A percentile compares a stretch with the other conserved stretches of the same genome.
phyloP scores from a whole-genome alignment of 2,329 filamentous ascomycete species.

The Botrytis deweyae region DNA sequence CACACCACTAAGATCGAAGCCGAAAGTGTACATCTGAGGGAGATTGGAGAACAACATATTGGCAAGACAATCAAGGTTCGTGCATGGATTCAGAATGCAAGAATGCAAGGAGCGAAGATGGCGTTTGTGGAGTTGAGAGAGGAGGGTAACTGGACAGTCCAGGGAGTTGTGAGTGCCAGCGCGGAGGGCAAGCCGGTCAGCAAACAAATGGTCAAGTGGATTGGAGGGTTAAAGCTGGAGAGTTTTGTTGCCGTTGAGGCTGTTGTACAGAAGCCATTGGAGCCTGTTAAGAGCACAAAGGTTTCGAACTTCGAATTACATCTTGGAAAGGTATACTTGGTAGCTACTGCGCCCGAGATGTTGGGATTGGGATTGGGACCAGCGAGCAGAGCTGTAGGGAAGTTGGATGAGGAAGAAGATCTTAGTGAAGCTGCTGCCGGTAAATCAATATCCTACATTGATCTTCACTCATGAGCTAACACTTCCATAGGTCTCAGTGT shows the following conservation, averaged over 20 bases:
- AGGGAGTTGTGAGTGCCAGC: slow-evolving; percentile 72
- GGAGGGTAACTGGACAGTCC: slow-evolving; percentile 72
- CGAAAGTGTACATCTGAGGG: slow-evolving; percentile 58
- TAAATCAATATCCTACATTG: slow-evolving; percentile 17
- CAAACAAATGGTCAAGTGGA: slow-evolving; percentile 94
- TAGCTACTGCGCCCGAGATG: slow-evolving; percentile 61
- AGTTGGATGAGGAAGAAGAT: slow-evolving; percentile 61
- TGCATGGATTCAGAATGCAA: slow-evolving; percentile 81
- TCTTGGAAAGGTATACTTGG: slow-evolving; percentile 78
- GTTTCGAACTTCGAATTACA: slow-evolving; percentile 83
- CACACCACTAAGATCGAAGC: slow-evolving; percentile 55
- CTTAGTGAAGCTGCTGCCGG: slow-evolving; percentile 47
- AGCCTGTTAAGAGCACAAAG: slow-evolving; percentile 84
- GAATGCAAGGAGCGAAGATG: slow-evolving; percentile 88
- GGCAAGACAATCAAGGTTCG: slow-evolving; percentile 74
- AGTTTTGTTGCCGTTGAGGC: slow-evolving; percentile 82
- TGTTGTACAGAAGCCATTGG: slow-evolving; percentile 74
- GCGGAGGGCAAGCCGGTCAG: slow-evolving; percentile 63
- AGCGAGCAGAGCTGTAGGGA: slow-evolving; percentile 55
- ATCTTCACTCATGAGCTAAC: slow-evolving; percentile 25
- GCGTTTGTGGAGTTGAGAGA: slow-evolving; percentile 83
- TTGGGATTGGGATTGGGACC: slow-evolving; percentile 58
- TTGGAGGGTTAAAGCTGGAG: slow-evolving; percentile 71
- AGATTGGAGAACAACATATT: slow-evolving; percentile 62
- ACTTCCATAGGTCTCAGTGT: slow-evolving; percentile 40